Evolutionary conservation across 2,329 filamentous ascomycete genomes (phyloP).

Genomic region (Thelonectria discophora): DNA sequence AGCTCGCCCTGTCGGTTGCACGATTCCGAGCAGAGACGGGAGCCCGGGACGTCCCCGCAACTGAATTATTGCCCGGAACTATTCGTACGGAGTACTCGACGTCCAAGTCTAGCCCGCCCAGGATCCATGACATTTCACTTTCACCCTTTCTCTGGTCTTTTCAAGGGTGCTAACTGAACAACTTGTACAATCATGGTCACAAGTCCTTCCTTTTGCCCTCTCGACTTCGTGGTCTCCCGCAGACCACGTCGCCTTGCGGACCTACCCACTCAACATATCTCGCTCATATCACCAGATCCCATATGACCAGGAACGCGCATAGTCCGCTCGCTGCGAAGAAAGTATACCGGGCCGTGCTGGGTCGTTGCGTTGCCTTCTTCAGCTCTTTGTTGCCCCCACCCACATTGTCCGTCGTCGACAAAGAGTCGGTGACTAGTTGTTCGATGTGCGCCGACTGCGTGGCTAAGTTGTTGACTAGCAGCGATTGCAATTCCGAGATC

Average conservation of each 20-base stretch:
- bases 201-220: conserved; percentile 9
- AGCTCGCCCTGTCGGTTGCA: conserved; percentile 20
- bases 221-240: conserved; percentile 12
- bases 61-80: conserved; percentile 12
- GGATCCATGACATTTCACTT: conserved; percentile 5
- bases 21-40: conserved; percentile 19
- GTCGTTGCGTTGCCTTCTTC: conserved; percentile 78
- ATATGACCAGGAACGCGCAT: conserved; percentile 77
- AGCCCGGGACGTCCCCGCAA: conserved; percentile 23
- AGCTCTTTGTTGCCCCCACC: conserved; percentile 90
- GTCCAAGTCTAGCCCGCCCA: conserved; percentile 4
- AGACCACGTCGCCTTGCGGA: conserved; percentile 7
- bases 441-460: conserved; percentile 90
- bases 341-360: conserved; percentile 78
- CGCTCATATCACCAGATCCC: conserved; percentile 74
- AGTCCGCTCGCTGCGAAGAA: conserved; percentile 83
- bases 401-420: conserved; percentile 84
- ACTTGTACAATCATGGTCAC: conserved; percentile 19
- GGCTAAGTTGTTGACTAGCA: conserved; percentile 84
- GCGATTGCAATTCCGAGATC: conserved; percentile 90
- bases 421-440: conserved; percentile 85
- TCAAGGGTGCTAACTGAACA: conserved; percentile 10
- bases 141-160: conserved; percentile 18
- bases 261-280: conserved; percentile 10
- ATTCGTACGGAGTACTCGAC: neutral